Evolutionary conservation across 2,329 filamentous ascomycete species (phyloP).

Genomic region (Aspergillus vadensis): DNA sequence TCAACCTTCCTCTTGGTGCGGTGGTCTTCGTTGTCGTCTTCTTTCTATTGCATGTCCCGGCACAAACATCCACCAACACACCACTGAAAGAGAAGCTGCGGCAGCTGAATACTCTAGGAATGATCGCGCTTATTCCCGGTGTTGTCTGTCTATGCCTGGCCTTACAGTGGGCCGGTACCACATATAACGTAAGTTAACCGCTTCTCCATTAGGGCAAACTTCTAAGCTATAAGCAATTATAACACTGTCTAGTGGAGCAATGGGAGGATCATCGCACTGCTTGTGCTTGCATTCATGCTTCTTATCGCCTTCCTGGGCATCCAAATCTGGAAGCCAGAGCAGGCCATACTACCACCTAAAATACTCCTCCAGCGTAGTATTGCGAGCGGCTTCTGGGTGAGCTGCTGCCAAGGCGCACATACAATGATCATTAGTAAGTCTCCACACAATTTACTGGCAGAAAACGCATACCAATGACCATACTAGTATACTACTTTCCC

Average conservation of each 20-base stretch:
- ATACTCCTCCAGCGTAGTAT: slow-evolving; percentile 52
- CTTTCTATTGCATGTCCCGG: background rate
- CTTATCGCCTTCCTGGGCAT: slow-evolving; percentile 5
- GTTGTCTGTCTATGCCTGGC: slow-evolving; percentile 18
- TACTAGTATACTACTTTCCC: slow-evolving; percentile 43
- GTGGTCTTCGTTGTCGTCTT: background rate
- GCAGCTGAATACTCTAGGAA: slow-evolving; percentile 10
- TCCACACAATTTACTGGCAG: background rate
- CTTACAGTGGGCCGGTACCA: slow-evolving; percentile 18
- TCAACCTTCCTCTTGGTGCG: slow-evolving; percentile 19
- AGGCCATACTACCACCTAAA: slow-evolving; percentile 53
- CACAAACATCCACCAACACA: background rate
- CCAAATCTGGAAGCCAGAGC: slow-evolving; percentile 48
- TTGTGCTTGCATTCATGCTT: slow-evolving; percentile 10
- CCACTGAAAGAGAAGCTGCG: background rate
- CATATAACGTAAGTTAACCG: slow-evolving; percentile 3
- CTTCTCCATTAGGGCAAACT: no score
- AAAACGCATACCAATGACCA: background rate
- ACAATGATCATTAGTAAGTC: slow-evolving; percentile 1
- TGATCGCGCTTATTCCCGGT: slow-evolving; percentile 4
- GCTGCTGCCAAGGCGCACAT: slow-evolving; percentile 25
- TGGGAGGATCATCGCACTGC: slow-evolving; percentile 11
- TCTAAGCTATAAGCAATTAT: no score
- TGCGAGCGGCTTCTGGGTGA: slow-evolving; percentile 36
- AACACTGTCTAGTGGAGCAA: slow-evolving; percentile 9